phyloP scores from a whole-genome alignment of 106 monocot genomes.

The Dactylorhiza incarnata region DNA sequence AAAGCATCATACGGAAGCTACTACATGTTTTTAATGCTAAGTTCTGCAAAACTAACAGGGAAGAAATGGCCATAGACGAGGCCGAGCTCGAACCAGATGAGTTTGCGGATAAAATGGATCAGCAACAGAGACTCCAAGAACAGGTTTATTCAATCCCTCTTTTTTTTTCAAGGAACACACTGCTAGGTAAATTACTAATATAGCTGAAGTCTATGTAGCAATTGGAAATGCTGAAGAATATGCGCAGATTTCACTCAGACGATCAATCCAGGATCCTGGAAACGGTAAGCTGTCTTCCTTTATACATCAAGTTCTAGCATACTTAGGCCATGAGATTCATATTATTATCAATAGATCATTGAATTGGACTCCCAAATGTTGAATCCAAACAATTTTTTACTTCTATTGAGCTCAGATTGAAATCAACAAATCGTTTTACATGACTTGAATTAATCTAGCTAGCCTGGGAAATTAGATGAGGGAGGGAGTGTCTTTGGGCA shows the following conservation, averaged over 20 bases:
- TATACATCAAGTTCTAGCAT: no score
- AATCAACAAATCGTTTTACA: no score
- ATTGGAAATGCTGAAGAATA: constrained; percentile 16
- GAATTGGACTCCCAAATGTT: no score
- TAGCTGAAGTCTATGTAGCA: no score
- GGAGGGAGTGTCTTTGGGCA: no score
- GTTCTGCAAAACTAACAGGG: constrained; percentile 20
- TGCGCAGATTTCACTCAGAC: constrained; percentile 57
- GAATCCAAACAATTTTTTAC: no score
- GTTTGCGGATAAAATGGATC: constrained; percentile 37
- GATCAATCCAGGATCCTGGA: constrained; percentile 63
- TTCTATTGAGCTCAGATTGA: no score
- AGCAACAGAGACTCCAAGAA: constrained; percentile 43
- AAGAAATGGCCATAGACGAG: constrained; percentile 68
- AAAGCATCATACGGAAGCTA: not conserved
- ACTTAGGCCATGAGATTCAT: no score
- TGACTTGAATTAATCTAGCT: no score
- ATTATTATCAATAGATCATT: no score
- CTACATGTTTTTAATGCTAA: not conserved
- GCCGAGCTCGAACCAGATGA: constrained; percentile 48
- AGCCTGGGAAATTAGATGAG: no score
- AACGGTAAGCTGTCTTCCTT: constrained; percentile 23
- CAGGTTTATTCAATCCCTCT: constrained; percentile 20
- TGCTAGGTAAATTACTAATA: no score
- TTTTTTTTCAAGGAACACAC: not conserved